Percentiles rank a stretch among this genome's conserved stretches.
Conservation (phyloP, 1,139 yeast species). For the Spathaspora sp. region DNA sequence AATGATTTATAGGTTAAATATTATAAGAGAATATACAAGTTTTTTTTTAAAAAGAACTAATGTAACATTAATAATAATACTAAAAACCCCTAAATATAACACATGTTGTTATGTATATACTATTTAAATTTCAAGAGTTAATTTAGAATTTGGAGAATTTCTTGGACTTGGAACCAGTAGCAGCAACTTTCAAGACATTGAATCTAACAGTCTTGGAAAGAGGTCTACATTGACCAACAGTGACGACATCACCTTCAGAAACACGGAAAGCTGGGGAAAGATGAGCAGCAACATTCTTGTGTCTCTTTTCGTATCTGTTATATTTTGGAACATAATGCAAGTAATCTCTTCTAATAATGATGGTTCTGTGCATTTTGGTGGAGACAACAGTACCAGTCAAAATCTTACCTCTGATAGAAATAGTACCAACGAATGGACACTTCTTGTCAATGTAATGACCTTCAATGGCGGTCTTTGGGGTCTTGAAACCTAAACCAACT, state of each 20-base stretch:
- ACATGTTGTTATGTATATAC: constrained; percentile 10
- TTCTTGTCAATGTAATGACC: constrained; percentile 99
- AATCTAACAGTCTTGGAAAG: constrained; percentile 99
- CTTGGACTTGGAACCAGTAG: constrained; percentile 87
- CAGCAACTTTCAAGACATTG: constrained; percentile 96
- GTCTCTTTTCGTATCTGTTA: constrained; percentile 99
- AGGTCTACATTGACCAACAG: constrained; percentile 99
- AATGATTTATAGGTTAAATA: background rate
- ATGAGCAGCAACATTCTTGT: constrained; percentile 99
- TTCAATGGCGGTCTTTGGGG: constrained; percentile 98
- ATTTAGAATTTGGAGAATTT: constrained; percentile 94
- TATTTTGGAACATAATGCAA: constrained; percentile 99
- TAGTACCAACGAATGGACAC: constrained; percentile 97
- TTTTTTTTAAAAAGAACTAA: constrained; percentile 16
- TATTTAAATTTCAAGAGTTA: constrained; percentile 6
- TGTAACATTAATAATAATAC: constrained; percentile 19
- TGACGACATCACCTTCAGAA: constrained; percentile 97
- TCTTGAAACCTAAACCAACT: constrained; percentile 99
- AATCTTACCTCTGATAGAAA: constrained; percentile 99
- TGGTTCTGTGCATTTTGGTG: constrained; percentile 99
- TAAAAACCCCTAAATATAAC: constrained; percentile 4
- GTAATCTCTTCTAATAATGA: constrained; percentile 99
- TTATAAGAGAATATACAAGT: background rate
- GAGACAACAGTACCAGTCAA: constrained; percentile 98
- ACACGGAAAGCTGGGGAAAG: constrained; percentile 99